These are phyloP conservation scores for Amylocarpus encephaloides DNA, from an alignment of 2,329 filamentous ascomycete genomes.

Conservation along the genomic window DNA sequence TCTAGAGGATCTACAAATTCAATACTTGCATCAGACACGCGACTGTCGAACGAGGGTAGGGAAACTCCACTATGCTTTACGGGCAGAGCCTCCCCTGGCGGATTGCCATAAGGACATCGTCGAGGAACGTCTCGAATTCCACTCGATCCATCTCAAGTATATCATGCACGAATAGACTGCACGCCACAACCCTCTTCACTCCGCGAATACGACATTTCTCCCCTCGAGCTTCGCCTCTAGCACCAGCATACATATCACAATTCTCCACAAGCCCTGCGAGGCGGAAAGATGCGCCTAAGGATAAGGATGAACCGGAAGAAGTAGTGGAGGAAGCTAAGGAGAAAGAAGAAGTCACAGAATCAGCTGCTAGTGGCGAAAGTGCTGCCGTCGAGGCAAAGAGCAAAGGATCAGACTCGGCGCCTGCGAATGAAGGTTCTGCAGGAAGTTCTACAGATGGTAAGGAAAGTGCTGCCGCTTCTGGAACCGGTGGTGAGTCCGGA, in stretches of 20 bases:
- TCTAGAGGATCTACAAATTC: background rate
- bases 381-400: constrained; percentile 36
- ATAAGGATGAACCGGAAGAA: constrained; percentile 38
- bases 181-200: constrained; percentile 15
- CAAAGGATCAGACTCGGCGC: constrained; percentile 22
- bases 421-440: constrained; percentile 23
- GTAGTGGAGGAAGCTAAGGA: constrained; percentile 34
- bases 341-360: constrained; percentile 30
- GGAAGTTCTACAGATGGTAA: constrained; percentile 24
- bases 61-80: constrained; percentile 47
- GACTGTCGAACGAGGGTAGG: background rate
- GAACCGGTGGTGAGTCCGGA: constrained; percentile 24
- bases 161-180: constrained; percentile 18
- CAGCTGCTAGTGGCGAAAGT: constrained; percentile 37
- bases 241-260: constrained; percentile 42
- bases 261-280: constrained; percentile 43
- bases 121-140: constrained; percentile 13
- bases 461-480: constrained; percentile 23
- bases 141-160: constrained; percentile 8
- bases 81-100: constrained; percentile 60
- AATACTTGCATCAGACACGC: background rate
- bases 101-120: constrained; percentile 39
- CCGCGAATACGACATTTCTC: constrained; percentile 31
- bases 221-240: constrained; percentile 54
- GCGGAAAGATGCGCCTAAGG: constrained; percentile 36